These are phyloP conservation scores for Neofusicoccum sp. DNA, from an alignment of 2,329 filamentous ascomycete genomes.

Conservation along the genomic window DNA sequence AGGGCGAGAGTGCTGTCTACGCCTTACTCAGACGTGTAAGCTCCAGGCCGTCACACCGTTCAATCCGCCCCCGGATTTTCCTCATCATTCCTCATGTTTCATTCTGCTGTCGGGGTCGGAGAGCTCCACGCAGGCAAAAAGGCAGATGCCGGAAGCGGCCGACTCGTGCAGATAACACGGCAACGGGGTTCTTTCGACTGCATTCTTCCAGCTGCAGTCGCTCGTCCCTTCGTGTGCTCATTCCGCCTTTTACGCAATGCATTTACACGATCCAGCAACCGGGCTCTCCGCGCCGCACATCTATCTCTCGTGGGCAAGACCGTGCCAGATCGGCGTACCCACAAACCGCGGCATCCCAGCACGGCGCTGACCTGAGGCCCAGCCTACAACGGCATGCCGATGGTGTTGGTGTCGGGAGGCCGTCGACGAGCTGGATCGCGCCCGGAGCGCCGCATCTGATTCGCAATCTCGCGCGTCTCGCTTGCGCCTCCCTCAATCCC, in stretches of 20 bases:
- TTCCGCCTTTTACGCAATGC: slow-evolving; percentile 4
- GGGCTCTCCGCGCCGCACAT: slow-evolving; percentile 1
- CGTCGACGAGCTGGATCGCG: slow-evolving; percentile 11
- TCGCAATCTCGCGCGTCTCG: slow-evolving; percentile 16
- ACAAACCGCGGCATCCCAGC: neutral
- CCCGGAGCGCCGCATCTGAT: slow-evolving; percentile 16
- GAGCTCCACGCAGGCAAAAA: neutral
- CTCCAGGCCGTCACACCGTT: neutral
- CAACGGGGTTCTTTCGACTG: slow-evolving; percentile 8
- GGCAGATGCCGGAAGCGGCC: neutral
- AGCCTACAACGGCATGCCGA: neutral
- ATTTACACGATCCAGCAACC: neutral
- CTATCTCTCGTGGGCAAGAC: slow-evolving; percentile 1
- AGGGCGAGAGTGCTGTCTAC: neutral
- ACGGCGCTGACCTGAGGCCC: neutral
- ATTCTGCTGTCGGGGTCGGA: neutral
- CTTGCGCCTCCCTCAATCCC: slow-evolving; percentile 14
- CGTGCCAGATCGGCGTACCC: neutral
- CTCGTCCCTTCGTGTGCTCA: slow-evolving; percentile 14
- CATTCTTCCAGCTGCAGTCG: neutral
- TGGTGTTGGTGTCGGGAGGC: slow-evolving; percentile 4
- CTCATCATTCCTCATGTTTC: neutral
- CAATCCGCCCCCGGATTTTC: neutral
- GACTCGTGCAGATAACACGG: slow-evolving; percentile 5
- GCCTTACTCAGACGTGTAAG: neutral